These are phyloP conservation scores for Diaporthe sp. DNA, from an alignment of 2,329 filamentous ascomycete genomes.

Conservation along the genomic window DNA sequence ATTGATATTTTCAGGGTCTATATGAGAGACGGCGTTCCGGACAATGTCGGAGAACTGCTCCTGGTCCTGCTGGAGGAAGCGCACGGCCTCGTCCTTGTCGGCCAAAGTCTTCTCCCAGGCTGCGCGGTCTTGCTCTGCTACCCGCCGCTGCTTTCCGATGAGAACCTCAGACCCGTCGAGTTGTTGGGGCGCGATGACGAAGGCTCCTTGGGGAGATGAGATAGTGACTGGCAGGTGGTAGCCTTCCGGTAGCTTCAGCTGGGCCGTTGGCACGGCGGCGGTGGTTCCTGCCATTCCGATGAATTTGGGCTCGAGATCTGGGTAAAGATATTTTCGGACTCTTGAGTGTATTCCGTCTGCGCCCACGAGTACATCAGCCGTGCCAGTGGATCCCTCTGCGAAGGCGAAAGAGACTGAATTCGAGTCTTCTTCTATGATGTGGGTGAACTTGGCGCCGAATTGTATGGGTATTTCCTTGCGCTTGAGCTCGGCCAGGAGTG, in stretches of 20 bases:
- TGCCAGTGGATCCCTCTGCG: slow-evolving; percentile 56
- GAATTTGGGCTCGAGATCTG: slow-evolving; percentile 63
- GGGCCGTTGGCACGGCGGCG: slow-evolving; percentile 49
- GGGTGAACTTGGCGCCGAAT: slow-evolving; percentile 63
- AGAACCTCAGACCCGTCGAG: slow-evolving; percentile 63
- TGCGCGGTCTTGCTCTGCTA: slow-evolving; percentile 53
- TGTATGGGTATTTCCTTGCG: slow-evolving; percentile 57
- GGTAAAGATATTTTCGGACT: slow-evolving; percentile 65
- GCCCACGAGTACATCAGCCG: slow-evolving; percentile 63
- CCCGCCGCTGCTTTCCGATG: slow-evolving; percentile 59
- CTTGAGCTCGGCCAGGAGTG: slow-evolving; percentile 57
- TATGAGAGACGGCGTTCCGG: slow-evolving; percentile 49
- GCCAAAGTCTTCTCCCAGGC: slow-evolving; percentile 57
- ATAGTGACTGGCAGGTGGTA: slow-evolving; percentile 60
- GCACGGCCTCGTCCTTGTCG: slow-evolving; percentile 55
- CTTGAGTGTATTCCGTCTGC: slow-evolving; percentile 72
- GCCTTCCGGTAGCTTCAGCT: slow-evolving; percentile 51
- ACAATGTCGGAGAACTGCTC: slow-evolving; percentile 55
- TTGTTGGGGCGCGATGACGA: slow-evolving; percentile 64
- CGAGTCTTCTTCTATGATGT: slow-evolving; percentile 56
- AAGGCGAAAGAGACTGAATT: slow-evolving; percentile 61
- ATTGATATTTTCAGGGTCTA: slow-evolving; percentile 53
- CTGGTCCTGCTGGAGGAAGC: slow-evolving; percentile 51
- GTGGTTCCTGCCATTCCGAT: slow-evolving; percentile 60
- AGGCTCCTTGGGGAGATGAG: slow-evolving; percentile 59